Evolutionary conservation across 208 protist species (phyloP).

Genomic region (Leishmania major): DNA sequence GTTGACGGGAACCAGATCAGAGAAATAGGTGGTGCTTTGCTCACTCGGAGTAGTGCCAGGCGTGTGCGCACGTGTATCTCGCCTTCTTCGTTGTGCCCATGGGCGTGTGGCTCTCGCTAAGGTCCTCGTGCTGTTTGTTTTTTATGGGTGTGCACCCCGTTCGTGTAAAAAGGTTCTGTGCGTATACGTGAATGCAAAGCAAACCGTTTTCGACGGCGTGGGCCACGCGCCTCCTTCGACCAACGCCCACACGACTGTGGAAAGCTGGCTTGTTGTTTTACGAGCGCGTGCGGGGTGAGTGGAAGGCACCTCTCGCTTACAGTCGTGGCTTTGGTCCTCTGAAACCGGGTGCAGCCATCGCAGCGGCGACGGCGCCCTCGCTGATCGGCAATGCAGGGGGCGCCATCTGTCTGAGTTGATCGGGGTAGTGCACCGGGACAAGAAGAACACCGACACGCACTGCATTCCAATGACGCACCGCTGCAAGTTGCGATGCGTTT

Average conservation of each 20-base stretch:
- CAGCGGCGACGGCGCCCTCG: background rate
- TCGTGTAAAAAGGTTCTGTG: background rate
- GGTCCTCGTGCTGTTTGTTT: background rate
- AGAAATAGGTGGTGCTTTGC: background rate
- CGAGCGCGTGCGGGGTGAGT: background rate
- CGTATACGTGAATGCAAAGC: background rate
- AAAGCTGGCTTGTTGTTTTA: background rate
- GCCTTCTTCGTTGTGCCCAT: background rate
- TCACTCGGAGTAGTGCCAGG: background rate
- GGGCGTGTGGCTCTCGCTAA: background rate
- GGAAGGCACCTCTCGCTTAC: background rate
- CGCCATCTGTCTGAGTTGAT: conserved; percentile 67
- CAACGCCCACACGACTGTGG: background rate
- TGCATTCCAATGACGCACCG: conserved; percentile 67
- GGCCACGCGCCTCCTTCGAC: background rate
- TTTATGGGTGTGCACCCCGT: background rate
- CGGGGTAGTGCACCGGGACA: conserved; percentile 65
- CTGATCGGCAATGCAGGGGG: conserved; percentile 34
- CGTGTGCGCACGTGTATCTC: background rate
- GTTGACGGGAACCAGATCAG: background rate
- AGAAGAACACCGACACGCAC: conserved; percentile 22
- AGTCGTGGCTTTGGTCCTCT: background rate
- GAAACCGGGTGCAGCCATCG: background rate
- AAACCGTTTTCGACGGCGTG: background rate
- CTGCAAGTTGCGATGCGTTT: conserved; percentile 48